phyloP scores from a whole-genome alignment of 2,329 filamentous ascomycete genomes.

The Exophiala spinifera region DNA sequence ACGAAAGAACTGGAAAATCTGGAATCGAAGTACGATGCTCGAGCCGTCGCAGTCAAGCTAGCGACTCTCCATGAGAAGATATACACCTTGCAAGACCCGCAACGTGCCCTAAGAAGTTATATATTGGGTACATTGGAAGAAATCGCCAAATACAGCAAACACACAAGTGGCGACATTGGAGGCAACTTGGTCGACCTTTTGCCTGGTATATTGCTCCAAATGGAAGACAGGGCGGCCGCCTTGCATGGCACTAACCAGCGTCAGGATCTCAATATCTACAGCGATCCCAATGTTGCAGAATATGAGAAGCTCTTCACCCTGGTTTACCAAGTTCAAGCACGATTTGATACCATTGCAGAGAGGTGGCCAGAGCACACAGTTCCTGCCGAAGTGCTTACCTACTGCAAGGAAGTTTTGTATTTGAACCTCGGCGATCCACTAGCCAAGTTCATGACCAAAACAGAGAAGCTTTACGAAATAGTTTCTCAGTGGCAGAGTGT shows the following conservation, averaged over 20 bases:
- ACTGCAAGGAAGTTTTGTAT: conserved; percentile 71
- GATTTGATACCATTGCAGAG: conserved; percentile 67
- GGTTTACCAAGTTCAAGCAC: conserved; percentile 64
- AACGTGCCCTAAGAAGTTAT: conserved; percentile 34
- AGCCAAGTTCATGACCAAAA: conserved; percentile 77
- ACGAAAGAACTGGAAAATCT: conserved; percentile 28
- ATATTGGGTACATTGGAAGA: conserved; percentile 31
- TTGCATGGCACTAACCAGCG: conserved; percentile 39
- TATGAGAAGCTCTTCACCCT: conserved; percentile 69
- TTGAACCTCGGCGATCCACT: conserved; percentile 78
- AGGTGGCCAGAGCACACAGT: conserved; percentile 72
- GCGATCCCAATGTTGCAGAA: conserved; percentile 72
- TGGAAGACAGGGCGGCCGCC: conserved; percentile 60
- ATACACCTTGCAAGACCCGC: conserved; percentile 34
- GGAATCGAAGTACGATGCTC: conserved; percentile 41
- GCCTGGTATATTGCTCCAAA: conserved; percentile 61
- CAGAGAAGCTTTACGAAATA: conserved; percentile 80
- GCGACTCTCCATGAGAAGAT: conserved; percentile 57
- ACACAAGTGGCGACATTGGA: conserved; percentile 13
- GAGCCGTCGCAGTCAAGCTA: conserved; percentile 59
- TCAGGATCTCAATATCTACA: conserved; percentile 81
- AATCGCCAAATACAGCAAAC: conserved; percentile 33
- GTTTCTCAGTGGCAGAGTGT: conserved; percentile 95
- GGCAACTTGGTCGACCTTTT: conserved; percentile 48
- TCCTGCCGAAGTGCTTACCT: conserved; percentile 71